Base-by-base conservation (phyloP, 352 stramenopile genomes). In the Pythium rhizo-oryzae region DNA sequence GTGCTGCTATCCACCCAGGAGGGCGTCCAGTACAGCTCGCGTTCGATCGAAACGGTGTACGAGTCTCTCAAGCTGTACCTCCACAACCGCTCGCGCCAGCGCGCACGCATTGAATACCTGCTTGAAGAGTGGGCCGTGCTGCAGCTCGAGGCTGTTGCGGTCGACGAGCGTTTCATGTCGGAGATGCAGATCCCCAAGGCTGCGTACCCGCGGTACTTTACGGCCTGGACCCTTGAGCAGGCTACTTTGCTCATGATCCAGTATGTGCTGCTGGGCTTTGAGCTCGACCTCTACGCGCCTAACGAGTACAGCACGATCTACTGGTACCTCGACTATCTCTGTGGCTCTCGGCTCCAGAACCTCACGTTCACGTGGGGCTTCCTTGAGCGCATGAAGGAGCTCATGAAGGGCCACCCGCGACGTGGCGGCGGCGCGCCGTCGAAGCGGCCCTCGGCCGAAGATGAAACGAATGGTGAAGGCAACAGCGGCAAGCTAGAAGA, bases 281-380 rank as follows among this genome's bases (percentile, higher is more conserved):
- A 95, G 56, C 59, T 96, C 24, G 85, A 94, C 43, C 66, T 96
- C 30, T 93, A 93, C 43, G 73, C 85, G n/a, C 74, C 78, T 21
- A 81, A 81, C 16, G 87, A 96, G 56, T 80, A 84, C 67, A 81
- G 78, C 56, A 92, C 79, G 25, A 76, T 92, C 35, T 96, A 90
- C 66, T 96, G 87, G 87, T 96, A 96, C 63, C 59, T 94, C 43
- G 89, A 96, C 75, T 96, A 93, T 65, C 73, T 96, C 62, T 74
- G 88, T 50, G 85, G 87, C n/a, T 89, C 85, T 33, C 84, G 87
- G 11, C 77, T 96, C 8, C 87, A 96, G 59, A 96, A 93, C 58
- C 65, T 96, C 23, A 91, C 80, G 6, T 76, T 90, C 30, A 92
- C 85, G 49, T 93, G 87, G 84, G 79, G 76, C 35, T 94, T 96